Conservation (phyloP, 108 stramenopile genomes). For the Skeletonema grethae region DNA sequence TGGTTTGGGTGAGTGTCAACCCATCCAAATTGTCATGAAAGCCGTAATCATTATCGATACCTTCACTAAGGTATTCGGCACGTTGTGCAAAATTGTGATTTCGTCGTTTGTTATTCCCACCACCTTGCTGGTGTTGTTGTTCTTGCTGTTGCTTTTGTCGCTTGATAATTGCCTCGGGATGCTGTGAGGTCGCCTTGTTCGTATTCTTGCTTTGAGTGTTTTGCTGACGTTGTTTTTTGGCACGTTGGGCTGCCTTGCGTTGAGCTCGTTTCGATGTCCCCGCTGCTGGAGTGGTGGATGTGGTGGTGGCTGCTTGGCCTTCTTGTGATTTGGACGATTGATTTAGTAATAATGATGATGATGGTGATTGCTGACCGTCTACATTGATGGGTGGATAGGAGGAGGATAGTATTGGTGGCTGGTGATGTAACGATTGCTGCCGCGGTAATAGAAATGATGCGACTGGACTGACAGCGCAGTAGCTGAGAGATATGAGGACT, state of each 20-base stretch:
- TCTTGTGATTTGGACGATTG: not conserved
- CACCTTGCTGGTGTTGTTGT: not conserved
- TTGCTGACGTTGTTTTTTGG: constrained; percentile 23
- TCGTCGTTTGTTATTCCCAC: constrained; percentile 1
- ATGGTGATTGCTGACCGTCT: not conserved
- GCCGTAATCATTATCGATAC: constrained; percentile 15
- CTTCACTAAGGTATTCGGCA: constrained; percentile 13
- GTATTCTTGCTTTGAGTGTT: not conserved
- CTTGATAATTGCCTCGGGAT: constrained; percentile 42
- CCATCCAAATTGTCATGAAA: constrained; percentile 15
- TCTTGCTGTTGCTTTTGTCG: not conserved
- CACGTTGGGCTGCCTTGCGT: constrained; percentile 35
- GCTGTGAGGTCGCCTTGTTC: constrained; percentile 25
- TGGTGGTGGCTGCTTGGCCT: not conserved
- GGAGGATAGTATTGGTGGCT: not conserved
- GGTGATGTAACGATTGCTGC: not conserved
- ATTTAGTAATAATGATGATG: not conserved
- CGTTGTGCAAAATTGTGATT: constrained; percentile 34
- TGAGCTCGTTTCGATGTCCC: constrained; percentile 26
- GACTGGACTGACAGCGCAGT: not conserved
- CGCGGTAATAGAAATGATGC: not conserved
- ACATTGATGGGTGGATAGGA: not conserved
- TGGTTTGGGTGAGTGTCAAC: constrained; percentile 17
- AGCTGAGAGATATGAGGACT: not conserved
- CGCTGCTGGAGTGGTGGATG: not conserved